These are phyloP conservation scores for Litsea cubeba DNA, from an alignment of 164 flowering plant species.

Conservation along the genomic window DNA sequence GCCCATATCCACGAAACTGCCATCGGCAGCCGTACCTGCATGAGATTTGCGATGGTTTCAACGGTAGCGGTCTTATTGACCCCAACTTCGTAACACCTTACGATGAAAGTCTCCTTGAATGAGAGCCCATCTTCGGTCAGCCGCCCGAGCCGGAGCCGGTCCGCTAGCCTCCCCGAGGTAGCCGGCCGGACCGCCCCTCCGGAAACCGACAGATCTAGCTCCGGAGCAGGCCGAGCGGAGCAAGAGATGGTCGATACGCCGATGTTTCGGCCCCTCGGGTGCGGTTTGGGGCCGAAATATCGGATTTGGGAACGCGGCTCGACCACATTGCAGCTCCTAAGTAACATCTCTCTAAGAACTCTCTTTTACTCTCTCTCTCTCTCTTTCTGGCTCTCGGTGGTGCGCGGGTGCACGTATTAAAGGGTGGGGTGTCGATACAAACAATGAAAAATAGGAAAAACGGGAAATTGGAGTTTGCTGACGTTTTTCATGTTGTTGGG, in stretches of 20 bases:
- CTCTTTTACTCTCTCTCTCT: background rate
- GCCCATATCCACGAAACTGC: background rate
- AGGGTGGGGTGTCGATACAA: no score
- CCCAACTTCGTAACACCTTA: constrained; percentile 88
- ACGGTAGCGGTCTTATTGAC: constrained; percentile 93
- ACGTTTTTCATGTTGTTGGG: no score
- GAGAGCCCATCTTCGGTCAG: constrained; percentile 74
- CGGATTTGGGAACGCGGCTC: constrained; percentile 2
- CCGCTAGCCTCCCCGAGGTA: constrained; percentile 44
- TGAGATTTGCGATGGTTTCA: constrained; percentile 90
- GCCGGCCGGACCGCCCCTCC: background rate
- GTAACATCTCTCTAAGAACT: constrained; percentile 4
- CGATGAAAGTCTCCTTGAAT: constrained; percentile 83
- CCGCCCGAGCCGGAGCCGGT: constrained; percentile 66
- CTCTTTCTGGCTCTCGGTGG: no score
- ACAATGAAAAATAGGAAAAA: no score
- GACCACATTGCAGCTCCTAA: constrained; percentile 7
- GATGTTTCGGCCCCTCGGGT: background rate
- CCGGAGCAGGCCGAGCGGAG: background rate
- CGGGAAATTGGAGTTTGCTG: no score
- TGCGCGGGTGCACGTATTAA: no score
- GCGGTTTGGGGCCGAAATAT: background rate
- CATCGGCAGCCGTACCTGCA: constrained; percentile 54
- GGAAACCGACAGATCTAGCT: constrained; percentile 2
- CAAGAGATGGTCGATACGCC: background rate